A percentile compares a stretch with the other conserved stretches of the same genome.
These are phyloP conservation scores for Sugiyamaella novakii DNA, from an alignment of 1,139 yeast genomes.

Conservation along the genomic window DNA sequence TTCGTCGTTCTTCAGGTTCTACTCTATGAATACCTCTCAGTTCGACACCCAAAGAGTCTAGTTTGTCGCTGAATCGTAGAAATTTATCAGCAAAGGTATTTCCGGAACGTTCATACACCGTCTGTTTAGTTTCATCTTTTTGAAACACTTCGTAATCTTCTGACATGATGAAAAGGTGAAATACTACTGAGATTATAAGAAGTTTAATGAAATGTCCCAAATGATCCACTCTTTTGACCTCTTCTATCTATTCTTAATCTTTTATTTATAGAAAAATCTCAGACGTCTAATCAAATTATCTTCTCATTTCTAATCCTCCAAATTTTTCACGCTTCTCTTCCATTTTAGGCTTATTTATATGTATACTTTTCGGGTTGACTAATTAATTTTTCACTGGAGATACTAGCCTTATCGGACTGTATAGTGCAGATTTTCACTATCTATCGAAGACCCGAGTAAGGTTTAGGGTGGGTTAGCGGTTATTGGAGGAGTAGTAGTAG, in stretches of 20 bases:
- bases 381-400: not conserved
- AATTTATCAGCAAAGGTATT: slow-evolving; percentile 29
- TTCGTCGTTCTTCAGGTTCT: slow-evolving; percentile 62
- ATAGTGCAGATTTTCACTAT: too few species aligned
- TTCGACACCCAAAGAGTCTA: slow-evolving; percentile 66
- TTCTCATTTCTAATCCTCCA: too few species aligned
- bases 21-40: slow-evolving; percentile 80
- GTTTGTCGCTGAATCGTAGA: slow-evolving; percentile 39
- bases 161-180: slow-evolving; percentile 5
- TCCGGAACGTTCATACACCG: not conserved
- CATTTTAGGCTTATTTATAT: slow-evolving; percentile 12
- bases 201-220: too few species aligned
- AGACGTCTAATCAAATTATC: too few species aligned
- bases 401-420: too few species aligned
- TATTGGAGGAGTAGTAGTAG: too few species aligned
- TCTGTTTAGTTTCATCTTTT: slow-evolving; percentile 6
- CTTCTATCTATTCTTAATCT: too few species aligned
- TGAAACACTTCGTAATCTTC: not conserved
- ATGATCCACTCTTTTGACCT: too few species aligned
- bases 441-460: slow-evolving; percentile 5
- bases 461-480: not conserved
- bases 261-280: too few species aligned
- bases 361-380: slow-evolving; percentile 9
- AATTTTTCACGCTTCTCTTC: slow-evolving; percentile 4
- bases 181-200: too few species aligned